These are phyloP conservation scores for Solanum hybrid DNA, from an alignment of 305 asterid genomes.

Conservation along the genomic window DNA sequence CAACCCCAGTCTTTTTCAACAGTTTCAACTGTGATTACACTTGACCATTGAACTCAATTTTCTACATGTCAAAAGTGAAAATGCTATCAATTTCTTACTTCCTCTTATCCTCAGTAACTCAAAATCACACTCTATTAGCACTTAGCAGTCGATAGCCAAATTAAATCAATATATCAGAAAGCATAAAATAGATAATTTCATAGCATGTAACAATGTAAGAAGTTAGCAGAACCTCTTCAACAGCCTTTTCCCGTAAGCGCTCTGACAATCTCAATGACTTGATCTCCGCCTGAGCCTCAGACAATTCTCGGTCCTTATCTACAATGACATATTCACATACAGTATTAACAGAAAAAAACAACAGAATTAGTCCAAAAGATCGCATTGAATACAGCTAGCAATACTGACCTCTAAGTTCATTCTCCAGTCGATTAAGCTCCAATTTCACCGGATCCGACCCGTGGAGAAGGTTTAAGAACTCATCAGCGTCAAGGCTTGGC, in stretches of 20 bases:
- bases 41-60: background rate
- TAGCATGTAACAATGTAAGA: background rate
- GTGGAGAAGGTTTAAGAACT: constrained; percentile 79
- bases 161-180: background rate
- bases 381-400: constrained; percentile 47
- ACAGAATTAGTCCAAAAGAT: constrained; percentile 10
- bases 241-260: constrained; percentile 90
- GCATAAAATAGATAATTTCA: background rate
- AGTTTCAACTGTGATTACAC: background rate
- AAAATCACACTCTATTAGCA: background rate
- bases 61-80: background rate
- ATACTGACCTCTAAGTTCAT: constrained; percentile 86
- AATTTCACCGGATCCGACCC: constrained; percentile 99
- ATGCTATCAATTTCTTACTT: background rate
- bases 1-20: background rate
- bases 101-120: background rate
- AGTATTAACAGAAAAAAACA: background rate
- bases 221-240: constrained; percentile 63
- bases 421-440: constrained; percentile 97
- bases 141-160: background rate
- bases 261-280: constrained; percentile 80
- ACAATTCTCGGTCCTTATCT: constrained; percentile 93
- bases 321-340: constrained; percentile 15
- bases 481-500: constrained; percentile 89
- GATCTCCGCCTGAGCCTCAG: constrained; percentile 91